Percentiles rank a stretch among this genome's conserved stretches.
These are phyloP conservation scores for Stephania japonica DNA, from an alignment of 164 flowering plant species.

Conservation along the genomic window DNA sequence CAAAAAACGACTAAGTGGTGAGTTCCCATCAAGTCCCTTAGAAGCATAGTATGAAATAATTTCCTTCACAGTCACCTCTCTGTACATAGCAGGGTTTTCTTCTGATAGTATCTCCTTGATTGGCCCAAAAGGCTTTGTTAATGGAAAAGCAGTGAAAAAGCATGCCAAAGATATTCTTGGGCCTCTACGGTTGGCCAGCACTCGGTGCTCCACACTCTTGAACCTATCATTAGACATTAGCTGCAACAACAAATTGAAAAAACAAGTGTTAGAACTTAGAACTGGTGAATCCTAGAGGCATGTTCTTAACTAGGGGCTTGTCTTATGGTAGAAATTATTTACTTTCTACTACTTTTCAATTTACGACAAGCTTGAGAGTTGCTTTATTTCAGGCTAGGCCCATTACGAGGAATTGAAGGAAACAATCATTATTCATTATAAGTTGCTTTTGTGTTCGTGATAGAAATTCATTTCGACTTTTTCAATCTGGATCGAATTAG, in stretches of 20 bases:
- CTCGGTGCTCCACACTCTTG: constrained; percentile 11
- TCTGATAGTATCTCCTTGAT: constrained; percentile 7
- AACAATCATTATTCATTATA: no score
- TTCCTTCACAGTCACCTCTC: constrained; percentile 2
- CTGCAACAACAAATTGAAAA: background rate
- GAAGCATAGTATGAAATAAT: background rate
- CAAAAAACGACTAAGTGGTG: constrained; percentile 4
- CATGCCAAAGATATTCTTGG: constrained; percentile 8
- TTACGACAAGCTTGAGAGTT: no score
- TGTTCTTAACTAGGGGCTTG: no score
- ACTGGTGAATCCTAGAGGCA: no score
- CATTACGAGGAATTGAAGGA: no score
- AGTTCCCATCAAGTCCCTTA: constrained; percentile 10
- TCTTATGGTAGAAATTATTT: no score
- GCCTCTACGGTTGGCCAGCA: constrained; percentile 6
- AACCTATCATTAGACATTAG: constrained; percentile 10
- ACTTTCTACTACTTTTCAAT: no score
- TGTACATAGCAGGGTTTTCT: constrained; percentile 5
- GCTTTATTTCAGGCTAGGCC: no score
- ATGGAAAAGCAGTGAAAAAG: constrained; percentile 9
- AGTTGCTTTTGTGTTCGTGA: no score
- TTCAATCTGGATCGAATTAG: no score
- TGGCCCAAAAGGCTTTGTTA: constrained; percentile 1
- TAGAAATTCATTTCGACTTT: no score
- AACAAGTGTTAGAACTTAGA: no score